These are phyloP conservation scores for Symbiotaphrina buchneri DNA, from an alignment of 495 filamentous ascomycete species.

Conservation along the genomic window DNA sequence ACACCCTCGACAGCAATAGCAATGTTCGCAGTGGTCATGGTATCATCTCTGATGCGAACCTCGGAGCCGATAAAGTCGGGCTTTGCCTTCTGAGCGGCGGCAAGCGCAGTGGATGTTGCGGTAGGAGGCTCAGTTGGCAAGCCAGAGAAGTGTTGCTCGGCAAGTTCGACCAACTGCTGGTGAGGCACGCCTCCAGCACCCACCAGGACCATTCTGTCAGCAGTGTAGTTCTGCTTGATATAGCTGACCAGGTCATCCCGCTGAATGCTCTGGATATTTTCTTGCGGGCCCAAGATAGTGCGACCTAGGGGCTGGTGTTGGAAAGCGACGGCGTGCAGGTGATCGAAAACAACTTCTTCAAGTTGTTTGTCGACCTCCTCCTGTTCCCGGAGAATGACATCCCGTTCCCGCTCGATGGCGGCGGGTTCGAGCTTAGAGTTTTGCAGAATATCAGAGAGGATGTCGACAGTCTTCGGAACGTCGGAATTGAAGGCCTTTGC, in stretches of 20 bases:
- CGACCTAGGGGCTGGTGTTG: constrained; percentile 87
- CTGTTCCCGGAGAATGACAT: constrained; percentile 94
- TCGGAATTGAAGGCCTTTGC: constrained; percentile 97
- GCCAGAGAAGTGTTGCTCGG: constrained; percentile 80
- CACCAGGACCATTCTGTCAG: constrained; percentile 97
- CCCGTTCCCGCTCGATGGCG: constrained; percentile 91
- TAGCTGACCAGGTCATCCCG: constrained; percentile 76
- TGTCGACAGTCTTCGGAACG: constrained; percentile 85
- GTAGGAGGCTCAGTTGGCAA: constrained; percentile 52
- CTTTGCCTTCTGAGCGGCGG: constrained; percentile 53
- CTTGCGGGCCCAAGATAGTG: constrained; percentile 90
- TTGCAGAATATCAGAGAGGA: constrained; percentile 96
- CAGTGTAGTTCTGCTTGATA: constrained; percentile 98
- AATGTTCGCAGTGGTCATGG: constrained; percentile 86
- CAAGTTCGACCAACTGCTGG: constrained; percentile 77
- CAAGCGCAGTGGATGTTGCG: constrained; percentile 35
- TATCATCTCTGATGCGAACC: constrained; percentile 85
- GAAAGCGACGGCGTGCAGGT: constrained; percentile 95
- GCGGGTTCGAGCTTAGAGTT: constrained; percentile 87
- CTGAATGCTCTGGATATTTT: constrained; percentile 95
- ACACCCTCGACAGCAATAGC: constrained; percentile 98
- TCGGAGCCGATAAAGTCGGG: constrained; percentile 95
- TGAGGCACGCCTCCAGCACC: constrained; percentile 90
- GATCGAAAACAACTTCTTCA: constrained; percentile 98
- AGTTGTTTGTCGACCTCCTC: constrained; percentile 99